Percentiles rank a stretch among this genome's conserved stretches.
Conservation (phyloP, 495 filamentous ascomycete genomes). For the Penicillium psychrofluorescens region DNA sequence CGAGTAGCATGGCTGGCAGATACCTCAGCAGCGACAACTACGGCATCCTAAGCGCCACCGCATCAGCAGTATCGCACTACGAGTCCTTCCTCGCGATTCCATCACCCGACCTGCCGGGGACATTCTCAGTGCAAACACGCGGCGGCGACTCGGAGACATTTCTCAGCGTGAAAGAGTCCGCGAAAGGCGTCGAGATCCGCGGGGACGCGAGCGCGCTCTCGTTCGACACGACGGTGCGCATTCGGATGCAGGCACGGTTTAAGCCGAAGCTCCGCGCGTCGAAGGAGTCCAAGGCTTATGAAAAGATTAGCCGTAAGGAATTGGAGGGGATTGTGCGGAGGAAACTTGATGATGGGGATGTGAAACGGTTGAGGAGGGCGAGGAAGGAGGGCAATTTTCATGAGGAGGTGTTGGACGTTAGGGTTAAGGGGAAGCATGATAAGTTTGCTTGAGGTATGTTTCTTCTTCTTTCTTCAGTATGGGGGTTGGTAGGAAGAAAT, state of each 20-base stretch:
- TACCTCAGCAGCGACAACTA: slow-evolving; percentile 79
- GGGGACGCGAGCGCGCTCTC: slow-evolving; percentile 68
- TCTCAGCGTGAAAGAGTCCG: slow-evolving; percentile 39
- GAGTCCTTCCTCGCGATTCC: slow-evolving; percentile 73
- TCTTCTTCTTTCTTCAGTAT: neutral
- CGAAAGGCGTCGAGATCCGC: slow-evolving; percentile 53
- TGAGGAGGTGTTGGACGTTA: slow-evolving; percentile 79
- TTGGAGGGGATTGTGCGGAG: slow-evolving; percentile 76
- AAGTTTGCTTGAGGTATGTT: slow-evolving; percentile 59
- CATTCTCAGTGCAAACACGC: slow-evolving; percentile 62
- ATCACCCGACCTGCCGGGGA: slow-evolving; percentile 53
- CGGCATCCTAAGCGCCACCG: slow-evolving; percentile 67
- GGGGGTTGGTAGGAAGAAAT: neutral
- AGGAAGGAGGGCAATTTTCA: slow-evolving; percentile 81
- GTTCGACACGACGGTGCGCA: slow-evolving; percentile 69
- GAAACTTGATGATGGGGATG: slow-evolving; percentile 74
- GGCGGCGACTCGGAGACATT: slow-evolving; percentile 43
- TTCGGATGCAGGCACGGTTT: slow-evolving; percentile 92
- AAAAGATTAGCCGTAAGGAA: slow-evolving; percentile 82
- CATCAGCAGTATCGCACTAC: slow-evolving; percentile 71
- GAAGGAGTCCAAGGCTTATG: slow-evolving; percentile 71
- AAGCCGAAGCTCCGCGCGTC: slow-evolving; percentile 72
- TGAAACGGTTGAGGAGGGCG: slow-evolving; percentile 73
- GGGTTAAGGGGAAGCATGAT: slow-evolving; percentile 93
- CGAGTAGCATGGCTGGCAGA: slow-evolving; percentile 14